Conservation (phyloP, 208 protist species). For the Leishmania gerbilli region DNA sequence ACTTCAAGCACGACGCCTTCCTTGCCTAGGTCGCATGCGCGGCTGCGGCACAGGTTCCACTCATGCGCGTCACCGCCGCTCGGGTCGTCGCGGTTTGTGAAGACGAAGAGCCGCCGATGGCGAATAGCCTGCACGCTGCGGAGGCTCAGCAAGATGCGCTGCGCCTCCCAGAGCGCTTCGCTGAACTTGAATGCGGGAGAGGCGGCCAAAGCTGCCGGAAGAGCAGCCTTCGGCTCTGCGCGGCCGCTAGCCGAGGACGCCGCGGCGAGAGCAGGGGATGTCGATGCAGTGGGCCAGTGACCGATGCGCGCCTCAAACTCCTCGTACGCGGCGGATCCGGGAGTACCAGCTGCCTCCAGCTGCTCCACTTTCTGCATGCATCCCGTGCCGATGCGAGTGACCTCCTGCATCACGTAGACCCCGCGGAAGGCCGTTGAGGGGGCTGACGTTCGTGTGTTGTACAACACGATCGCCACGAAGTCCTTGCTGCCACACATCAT, state of each 20-base stretch:
- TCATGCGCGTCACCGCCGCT: constrained; percentile 36
- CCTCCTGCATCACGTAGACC: constrained; percentile 64
- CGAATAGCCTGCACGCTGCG: constrained; percentile 22
- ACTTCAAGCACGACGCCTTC: constrained; percentile 66
- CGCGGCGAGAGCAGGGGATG: constrained; percentile 13
- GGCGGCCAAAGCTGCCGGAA: not conserved
- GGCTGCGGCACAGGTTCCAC: constrained; percentile 41
- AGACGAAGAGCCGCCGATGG: constrained; percentile 79
- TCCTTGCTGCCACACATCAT: constrained; percentile 55
- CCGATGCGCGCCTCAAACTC: constrained; percentile 28
- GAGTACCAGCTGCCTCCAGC: constrained; percentile 46
- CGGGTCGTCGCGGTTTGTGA: constrained; percentile 85
- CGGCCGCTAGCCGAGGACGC: constrained; percentile 1
- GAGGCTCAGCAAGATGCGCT: constrained; percentile 64
- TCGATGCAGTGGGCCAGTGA: not conserved
- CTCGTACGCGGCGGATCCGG: constrained; percentile 38
- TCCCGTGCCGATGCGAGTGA: constrained; percentile 30
- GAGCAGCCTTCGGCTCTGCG: constrained; percentile 4
- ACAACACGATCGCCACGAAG: constrained; percentile 73
- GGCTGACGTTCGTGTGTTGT: constrained; percentile 48
- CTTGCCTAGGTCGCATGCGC: constrained; percentile 47
- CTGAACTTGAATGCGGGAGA: constrained; percentile 31
- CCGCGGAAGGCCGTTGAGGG: constrained; percentile 54
- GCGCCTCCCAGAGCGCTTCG: constrained; percentile 68
- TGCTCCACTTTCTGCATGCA: constrained; percentile 61